These are phyloP conservation scores for Pholiota adiposa DNA, from an alignment of 1,284 basidiomycete genomes.

Conservation along the genomic window DNA sequence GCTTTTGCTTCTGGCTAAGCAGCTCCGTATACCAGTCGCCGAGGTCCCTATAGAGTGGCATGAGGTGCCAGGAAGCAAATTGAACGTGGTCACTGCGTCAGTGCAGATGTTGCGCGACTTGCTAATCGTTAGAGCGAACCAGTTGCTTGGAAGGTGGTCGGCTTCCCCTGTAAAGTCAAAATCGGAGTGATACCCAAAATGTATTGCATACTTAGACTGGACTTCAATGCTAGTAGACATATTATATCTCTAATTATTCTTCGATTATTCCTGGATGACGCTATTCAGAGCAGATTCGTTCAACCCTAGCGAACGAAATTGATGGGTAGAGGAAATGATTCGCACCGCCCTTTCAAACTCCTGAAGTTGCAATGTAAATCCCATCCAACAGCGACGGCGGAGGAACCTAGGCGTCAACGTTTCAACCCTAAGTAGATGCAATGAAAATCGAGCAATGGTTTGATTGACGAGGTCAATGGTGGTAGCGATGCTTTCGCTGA, in stretches of 20 bases:
- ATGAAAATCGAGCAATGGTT: no score
- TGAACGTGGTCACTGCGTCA: constrained; percentile 83
- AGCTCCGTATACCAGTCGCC: constrained; percentile 71
- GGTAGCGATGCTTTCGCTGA: no score
- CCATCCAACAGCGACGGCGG: no score
- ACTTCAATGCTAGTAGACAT: constrained; percentile 1
- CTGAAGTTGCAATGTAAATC: no score
- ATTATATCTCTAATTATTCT: constrained; percentile 1
- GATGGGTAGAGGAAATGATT: no score
- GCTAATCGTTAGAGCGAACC: constrained; percentile 82
- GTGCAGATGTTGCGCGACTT: constrained; percentile 90
- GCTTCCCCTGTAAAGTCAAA: constrained; percentile 26
- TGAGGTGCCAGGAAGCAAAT: constrained; percentile 90
- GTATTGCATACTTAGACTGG: neutral
- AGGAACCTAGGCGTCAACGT: no score
- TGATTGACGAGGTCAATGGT: no score
- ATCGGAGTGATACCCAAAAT: constrained; percentile 20
- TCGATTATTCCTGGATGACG: no score
- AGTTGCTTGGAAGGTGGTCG: constrained; percentile 75
- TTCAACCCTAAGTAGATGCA: no score
- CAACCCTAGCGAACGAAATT: no score
- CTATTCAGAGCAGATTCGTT: no score
- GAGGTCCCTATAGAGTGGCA: constrained; percentile 93
- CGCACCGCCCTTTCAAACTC: no score
- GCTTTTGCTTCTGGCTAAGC: constrained; percentile 86